Conservation (phyloP, 805 yeast genomes). For the Schizosaccharomyces pombe region DNA sequence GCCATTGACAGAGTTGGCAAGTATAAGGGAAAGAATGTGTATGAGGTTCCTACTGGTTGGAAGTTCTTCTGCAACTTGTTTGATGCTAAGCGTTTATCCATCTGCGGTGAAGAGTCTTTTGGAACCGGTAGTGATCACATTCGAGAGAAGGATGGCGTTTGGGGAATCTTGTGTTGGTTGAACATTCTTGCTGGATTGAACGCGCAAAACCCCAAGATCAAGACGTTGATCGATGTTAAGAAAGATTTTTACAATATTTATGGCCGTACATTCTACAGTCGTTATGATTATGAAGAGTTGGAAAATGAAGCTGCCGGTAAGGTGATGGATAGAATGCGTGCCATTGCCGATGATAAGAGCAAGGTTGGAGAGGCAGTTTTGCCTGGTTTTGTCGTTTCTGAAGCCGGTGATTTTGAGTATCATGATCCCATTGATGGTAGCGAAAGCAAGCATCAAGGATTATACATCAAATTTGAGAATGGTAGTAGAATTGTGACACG, state of each 20-base stretch:
- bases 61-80: constrained; percentile 89
- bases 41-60: constrained; percentile 99
- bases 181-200: constrained; percentile 75
- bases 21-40: constrained; percentile 44
- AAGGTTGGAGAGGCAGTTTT: constrained; percentile 32
- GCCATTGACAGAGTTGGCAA: constrained; percentile 84
- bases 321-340: constrained; percentile 32
- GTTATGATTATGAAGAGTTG: constrained; percentile 82
- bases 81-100: constrained; percentile 77
- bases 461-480: constrained; percentile 53
- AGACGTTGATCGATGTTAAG: constrained; percentile 62
- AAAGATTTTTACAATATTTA: constrained; percentile 68
- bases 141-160: constrained; percentile 90
- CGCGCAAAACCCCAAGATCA: constrained; percentile 24
- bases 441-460: constrained; percentile 73
- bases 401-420: constrained; percentile 74
- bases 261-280: constrained; percentile 91
- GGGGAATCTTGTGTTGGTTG: constrained; percentile 96
- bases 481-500: constrained; percentile 76
- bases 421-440: constrained; percentile 77
- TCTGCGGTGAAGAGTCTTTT: constrained; percentile 94
- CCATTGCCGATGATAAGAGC: constrained; percentile 14
- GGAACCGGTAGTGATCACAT: constrained; percentile 96
- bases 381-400: constrained; percentile 32
- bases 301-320: constrained; percentile 48